A percentile compares a stretch with the other conserved stretches of the same genome.
Evolutionary conservation across 192 early-diverging fungal species (phyloP).

Genomic region (Allomyces javanicus): DNA sequence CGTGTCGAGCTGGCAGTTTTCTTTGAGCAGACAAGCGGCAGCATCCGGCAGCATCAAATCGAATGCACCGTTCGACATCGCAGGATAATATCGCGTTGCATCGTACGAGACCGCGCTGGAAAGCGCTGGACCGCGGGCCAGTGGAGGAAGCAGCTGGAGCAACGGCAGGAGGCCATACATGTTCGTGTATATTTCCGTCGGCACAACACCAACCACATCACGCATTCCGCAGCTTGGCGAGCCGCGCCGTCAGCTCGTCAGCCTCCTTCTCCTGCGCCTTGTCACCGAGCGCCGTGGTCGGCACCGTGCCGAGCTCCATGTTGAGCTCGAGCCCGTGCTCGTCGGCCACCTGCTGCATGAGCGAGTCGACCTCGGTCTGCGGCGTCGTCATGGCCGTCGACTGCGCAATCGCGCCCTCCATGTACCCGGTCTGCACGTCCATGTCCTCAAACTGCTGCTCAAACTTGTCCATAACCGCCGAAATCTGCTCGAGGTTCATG

Average conservation of each 20-base stretch:
- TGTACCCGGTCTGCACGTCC: constrained; percentile 91
- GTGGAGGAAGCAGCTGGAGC: too few species aligned
- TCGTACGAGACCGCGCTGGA: too few species aligned
- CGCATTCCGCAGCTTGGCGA: constrained; percentile 41
- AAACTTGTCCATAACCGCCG: constrained; percentile 96
- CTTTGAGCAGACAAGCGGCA: too few species aligned
- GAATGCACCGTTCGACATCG: too few species aligned
- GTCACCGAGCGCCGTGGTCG: constrained; percentile 4
- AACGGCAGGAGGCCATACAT: too few species aligned
- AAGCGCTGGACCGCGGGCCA: too few species aligned
- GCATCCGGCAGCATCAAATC: too few species aligned
- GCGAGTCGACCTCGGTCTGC: constrained; percentile 71
- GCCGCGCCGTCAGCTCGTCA: constrained; percentile 34
- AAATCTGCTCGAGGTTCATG: constrained; percentile 95
- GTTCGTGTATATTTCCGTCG: too few species aligned
- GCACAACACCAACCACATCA: constrained; percentile 2
- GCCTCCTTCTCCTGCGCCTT: constrained; percentile 28
- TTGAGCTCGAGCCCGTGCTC: constrained; percentile 84
- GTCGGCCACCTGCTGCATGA: constrained; percentile 94
- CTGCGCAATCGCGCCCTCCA: constrained; percentile 82
- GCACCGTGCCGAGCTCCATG: constrained; percentile 33
- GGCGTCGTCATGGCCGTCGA: constrained; percentile 74
- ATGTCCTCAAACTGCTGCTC: constrained; percentile 91
- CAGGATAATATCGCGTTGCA: too few species aligned
- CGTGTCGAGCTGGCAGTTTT: too few species aligned